Base-by-base conservation (phyloP, 345 rosid genomes). In the Citrus sinensis region DNA sequence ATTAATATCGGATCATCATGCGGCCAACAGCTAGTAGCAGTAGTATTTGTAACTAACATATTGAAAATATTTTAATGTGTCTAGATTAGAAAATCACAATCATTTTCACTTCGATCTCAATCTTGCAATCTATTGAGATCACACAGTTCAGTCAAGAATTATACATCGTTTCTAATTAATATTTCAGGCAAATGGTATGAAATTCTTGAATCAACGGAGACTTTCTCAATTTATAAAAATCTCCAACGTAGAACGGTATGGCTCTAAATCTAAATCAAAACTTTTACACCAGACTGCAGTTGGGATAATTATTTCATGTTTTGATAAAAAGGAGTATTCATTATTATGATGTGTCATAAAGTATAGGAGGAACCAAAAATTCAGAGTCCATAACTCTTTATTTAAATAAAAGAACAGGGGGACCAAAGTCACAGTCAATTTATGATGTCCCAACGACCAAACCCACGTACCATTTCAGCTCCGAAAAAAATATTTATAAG, bases 401-500 rank as follows among this genome's bases (percentile, higher is more conserved):
- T 62, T 61, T 37, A 27, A 25, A 39, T 25, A 0, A 22, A 0
- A 75, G 13, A 66, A 24, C 0, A 0, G 1, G 34, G 65, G 64
- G 27, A 42, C n/a, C 16, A 51, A 29, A 67, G 29, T 24, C 16
- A 58, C 46, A 34, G 32, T 55, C 46, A 22, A 42, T 34, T 68
- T 27, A 66, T 64, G 76, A 78, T 58, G 27, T 29, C 46, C 62
- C 76, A 71, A 32, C 82, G 22, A 35, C 82, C 71, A 22, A 67
- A 79, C 24, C 2, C 9, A 72, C 35, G 34, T 64, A 79, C 29
- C 20, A 72, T 55, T 40, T 64, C n/a, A 70, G 72, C 32, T 66
- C 66, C 40, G 49, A 67, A 73, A 69, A 62, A 67, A 73, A 60
- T 67, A 67, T 67, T 76, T 75, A 82, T 77, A 80, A 76, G 68